Evolutionary conservation across 306 rosid genomes (phyloP).

Genomic region (Oemleria cerasiformis): DNA sequence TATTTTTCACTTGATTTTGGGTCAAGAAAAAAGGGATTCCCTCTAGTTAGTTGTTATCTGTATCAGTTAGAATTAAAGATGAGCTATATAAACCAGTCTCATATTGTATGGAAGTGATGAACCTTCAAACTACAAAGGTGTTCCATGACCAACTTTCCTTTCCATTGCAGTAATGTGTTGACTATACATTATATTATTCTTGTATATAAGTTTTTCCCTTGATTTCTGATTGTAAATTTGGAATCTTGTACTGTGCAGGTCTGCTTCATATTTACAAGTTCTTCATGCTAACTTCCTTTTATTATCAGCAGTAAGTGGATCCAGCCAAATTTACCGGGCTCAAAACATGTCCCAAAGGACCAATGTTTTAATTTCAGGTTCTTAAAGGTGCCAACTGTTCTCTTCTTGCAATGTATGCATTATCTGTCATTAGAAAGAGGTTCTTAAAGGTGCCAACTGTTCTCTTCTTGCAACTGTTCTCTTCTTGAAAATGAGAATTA

Average conservation of each 20-base stretch:
- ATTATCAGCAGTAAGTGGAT: constrained; percentile 31
- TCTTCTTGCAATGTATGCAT: too few species aligned
- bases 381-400: too few species aligned
- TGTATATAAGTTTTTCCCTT: background rate
- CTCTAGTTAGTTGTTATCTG: too few species aligned
- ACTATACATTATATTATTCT: constrained; percentile 5
- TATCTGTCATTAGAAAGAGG: too few species aligned
- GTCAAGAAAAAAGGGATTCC: background rate
- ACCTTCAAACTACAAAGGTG: too few species aligned
- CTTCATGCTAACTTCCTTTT: constrained; percentile 46
- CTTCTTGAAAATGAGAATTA: constrained; percentile 86
- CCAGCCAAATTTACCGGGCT: background rate
- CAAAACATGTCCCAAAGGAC: constrained; percentile 12
- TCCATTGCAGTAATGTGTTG: constrained; percentile 26
- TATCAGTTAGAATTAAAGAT: too few species aligned
- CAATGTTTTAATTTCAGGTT: constrained; percentile 49
- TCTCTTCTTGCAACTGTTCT: constrained; percentile 82
- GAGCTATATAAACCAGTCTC: too few species aligned
- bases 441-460: constrained; percentile 79
- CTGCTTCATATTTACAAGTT: constrained; percentile 29
- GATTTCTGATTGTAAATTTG: constrained; percentile 9
- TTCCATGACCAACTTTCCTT: too few species aligned
- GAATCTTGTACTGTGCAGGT: constrained; percentile 27
- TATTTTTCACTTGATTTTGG: background rate
- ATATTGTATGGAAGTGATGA: too few species aligned